Percentiles rank a stretch among this genome's conserved stretches.
Conservation (phyloP, 2,329 filamentous ascomycete species). For the Penicillium vulpinum region DNA sequence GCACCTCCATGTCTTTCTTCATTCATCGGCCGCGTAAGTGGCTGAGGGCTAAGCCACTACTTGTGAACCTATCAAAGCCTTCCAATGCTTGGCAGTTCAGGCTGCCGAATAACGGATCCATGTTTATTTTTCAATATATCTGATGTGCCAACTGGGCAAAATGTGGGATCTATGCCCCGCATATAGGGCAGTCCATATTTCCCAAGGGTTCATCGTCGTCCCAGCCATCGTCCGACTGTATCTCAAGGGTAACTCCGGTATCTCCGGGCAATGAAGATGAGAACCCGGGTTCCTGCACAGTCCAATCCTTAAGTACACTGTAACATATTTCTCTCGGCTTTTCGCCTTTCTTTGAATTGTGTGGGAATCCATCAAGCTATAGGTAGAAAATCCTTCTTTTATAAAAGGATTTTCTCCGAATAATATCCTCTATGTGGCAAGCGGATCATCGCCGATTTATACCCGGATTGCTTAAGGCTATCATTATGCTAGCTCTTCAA, state of each 20-base stretch:
- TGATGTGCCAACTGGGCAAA: constrained; percentile 54
- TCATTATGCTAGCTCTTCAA: too few relatives aligned
- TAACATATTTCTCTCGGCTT: too few relatives aligned
- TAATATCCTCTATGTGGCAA: too few relatives aligned
- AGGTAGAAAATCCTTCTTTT: too few relatives aligned
- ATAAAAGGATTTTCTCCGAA: too few relatives aligned
- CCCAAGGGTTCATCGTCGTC: constrained; percentile 32
- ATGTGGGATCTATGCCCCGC: constrained; percentile 49
- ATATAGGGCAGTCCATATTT: constrained; percentile 42
- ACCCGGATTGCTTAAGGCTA: too few relatives aligned
- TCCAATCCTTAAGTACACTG: constrained; percentile 69
- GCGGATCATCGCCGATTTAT: too few relatives aligned
- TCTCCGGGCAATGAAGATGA: not conserved
- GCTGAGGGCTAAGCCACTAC: not conserved
- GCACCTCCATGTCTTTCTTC: not conserved
- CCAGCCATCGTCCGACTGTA: constrained; percentile 30
- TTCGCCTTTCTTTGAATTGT: too few relatives aligned
- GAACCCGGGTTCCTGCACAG: constrained; percentile 40
- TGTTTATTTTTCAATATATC: constrained; percentile 32
- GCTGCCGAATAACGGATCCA: constrained; percentile 6
- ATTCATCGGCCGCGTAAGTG: not conserved
- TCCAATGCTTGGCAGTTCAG: constrained; percentile 5
- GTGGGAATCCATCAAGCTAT: too few relatives aligned
- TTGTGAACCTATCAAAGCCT: not conserved
- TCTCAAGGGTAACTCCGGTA: not conserved